Percentiles rank a stretch among this genome's conserved stretches.
Evolutionary conservation across 129 eudicot genomes (phyloP).

Genomic region (Pulicaria dysenterica): DNA sequence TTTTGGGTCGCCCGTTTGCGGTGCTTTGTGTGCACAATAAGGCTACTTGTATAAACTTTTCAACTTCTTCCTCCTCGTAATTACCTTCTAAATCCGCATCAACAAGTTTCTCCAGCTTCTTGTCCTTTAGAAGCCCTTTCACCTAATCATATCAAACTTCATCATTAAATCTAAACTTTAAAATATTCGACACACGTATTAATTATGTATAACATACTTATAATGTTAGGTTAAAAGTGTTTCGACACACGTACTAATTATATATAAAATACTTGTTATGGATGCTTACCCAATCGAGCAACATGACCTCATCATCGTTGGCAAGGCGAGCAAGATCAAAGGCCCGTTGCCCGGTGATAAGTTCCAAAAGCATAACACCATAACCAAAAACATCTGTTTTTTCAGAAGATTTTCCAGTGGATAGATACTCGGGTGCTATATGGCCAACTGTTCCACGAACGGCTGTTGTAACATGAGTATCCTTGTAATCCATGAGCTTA

Average conservation of each 20-base stretch:
- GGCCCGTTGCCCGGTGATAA: constrained; percentile 81
- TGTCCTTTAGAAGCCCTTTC: constrained; percentile 66
- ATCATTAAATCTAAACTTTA: no score
- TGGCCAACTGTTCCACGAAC: constrained; percentile 82
- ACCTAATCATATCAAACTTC: constrained; percentile 39
- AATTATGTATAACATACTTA: no score
- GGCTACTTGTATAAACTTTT: constrained; percentile 69
- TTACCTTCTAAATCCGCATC: constrained; percentile 61
- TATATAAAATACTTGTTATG: no score
- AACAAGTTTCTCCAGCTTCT: constrained; percentile 61
- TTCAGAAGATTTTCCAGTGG: constrained; percentile 78
- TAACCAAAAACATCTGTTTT: constrained; percentile 85
- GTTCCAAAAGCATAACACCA: constrained; percentile 85
- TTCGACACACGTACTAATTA: no score
- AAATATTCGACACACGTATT: no score
- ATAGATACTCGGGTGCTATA: constrained; percentile 81
- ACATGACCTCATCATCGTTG: constrained; percentile 62
- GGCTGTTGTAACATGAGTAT: constrained; percentile 85
- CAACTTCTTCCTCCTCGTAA: constrained; percentile 59
- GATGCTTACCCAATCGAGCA: constrained; percentile 73
- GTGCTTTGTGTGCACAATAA: constrained; percentile 68
- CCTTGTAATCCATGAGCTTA: constrained; percentile 75
- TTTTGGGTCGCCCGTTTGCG: constrained; percentile 68
- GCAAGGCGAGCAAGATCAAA: constrained; percentile 77
- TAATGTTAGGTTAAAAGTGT: no score